Evolutionary conservation across 2,329 filamentous ascomycete species (phyloP), one percentile per base, ranked within the genome.

Genomic region (Clonostachys chloroleuca): DNA sequence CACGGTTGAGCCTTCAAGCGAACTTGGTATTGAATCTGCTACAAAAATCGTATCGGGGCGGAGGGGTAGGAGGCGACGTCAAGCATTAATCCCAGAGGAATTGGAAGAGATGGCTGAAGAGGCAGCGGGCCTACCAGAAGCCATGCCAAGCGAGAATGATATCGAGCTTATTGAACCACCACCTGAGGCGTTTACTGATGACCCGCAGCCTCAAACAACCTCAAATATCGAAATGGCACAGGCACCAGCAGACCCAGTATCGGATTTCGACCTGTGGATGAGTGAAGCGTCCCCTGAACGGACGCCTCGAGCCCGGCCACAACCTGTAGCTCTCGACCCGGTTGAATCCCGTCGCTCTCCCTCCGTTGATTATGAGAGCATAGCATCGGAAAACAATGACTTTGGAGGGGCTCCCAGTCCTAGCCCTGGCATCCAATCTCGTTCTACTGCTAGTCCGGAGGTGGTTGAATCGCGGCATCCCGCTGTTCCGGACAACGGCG

Each of bases 201-300:
- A 30, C 4, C 24, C 24, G 8, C 24, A 30, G 24, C 9, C 24
- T 30, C 24, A 30, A 4, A 30, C 24, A 4, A 4, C 24, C 24
- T 30, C 24, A 30, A 30, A 30, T 30, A 30, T 30, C 24, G 24
- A 30, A 30, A 30, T 30, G 24, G 16, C 24, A 35, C 30, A n/a
- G 36, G 36, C 45, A 12, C 42, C 47, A 9, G 44, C 47, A 13
- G 51, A 51, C 4, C 51, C 45, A 30, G 60, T 58, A 20, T 47
- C 58, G 20, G 61, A 70, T 35, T 69, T 69, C 0, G 73, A 76
- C 53, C 67, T 75, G 17, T 76, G 73, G 73, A 68, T 75, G 56
- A 64, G 64, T 30, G 68, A 67, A 7, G 41, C 71, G 36, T 67
- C 66, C 2, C 60, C 73, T 39, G 59, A 70, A 34, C 56, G 58